Evolutionary conservation across 306 rosid species (phyloP).

Genomic region (Mimosa bimucronata): DNA sequence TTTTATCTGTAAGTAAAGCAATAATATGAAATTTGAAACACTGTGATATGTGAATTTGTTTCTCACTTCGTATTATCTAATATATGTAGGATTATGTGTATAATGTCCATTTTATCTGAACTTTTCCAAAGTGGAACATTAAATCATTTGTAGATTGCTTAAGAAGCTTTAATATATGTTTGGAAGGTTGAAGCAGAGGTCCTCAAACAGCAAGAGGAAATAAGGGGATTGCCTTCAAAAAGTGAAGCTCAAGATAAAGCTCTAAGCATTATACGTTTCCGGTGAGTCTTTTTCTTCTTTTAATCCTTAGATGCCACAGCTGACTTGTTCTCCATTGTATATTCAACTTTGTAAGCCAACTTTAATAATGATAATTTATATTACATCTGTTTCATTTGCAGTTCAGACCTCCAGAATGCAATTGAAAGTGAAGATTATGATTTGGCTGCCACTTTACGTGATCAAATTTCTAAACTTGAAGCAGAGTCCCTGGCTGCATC

Average conservation of each 20-base stretch:
- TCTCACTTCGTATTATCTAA: conserved; percentile 11
- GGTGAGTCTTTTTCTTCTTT: conserved; percentile 48
- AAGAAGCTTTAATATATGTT: conserved; percentile 29
- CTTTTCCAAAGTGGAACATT: conserved; percentile 32
- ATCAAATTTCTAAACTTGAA: conserved; percentile 75
- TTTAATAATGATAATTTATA: conserved; percentile 11
- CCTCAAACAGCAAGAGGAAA: conserved; percentile 73
- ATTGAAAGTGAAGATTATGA: conserved; percentile 77
- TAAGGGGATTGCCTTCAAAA: conserved; percentile 79
- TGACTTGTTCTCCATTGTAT: conserved; percentile 27
- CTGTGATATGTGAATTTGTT: neutral
- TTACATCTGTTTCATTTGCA: conserved; percentile 47
- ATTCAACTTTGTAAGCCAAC: neutral
- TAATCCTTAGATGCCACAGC: neutral
- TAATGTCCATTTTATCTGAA: conserved; percentile 14
- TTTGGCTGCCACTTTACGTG: conserved; percentile 79
- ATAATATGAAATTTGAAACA: neutral
- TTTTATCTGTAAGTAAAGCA: conserved; percentile 6
- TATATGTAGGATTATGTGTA: neutral
- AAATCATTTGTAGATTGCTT: conserved; percentile 38
- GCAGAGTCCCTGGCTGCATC: conserved; percentile 84
- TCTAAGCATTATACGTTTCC: conserved; percentile 68
- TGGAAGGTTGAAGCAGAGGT: conserved; percentile 91
- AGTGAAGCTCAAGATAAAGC: conserved; percentile 93
- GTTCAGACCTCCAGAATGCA: conserved; percentile 85